Base-by-base conservation (phyloP, 345 rosid species). In the Populus deltoides region DNA sequence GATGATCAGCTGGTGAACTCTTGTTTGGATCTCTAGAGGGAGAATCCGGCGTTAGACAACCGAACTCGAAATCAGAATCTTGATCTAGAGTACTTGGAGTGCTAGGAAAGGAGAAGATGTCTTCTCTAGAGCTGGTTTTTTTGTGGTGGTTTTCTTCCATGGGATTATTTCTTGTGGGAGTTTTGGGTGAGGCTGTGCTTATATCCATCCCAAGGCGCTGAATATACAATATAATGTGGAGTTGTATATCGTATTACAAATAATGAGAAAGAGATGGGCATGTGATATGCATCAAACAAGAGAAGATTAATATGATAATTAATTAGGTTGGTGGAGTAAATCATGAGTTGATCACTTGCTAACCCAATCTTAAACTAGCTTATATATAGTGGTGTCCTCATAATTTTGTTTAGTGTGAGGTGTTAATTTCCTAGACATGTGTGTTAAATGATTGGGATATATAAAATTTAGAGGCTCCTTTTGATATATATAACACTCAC, bases 1-100 rank as follows among this genome's bases (percentile, higher is more conserved):
- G 89, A 67, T 87, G 94, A 78, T 94, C 98, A 2, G 98, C 98
- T 1, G 97, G 98, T 5, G 97, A 94, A 75, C 84, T 86, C 33
- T 77, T 83, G 80, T 73, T 78, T 5, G 89, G 85, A 70, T 86
- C 91, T 75, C 51, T 72, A 0, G 89, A 86, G 35, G 91, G 89
- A 18, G 92, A 92, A 63, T 86, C 89, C 2, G 92, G 92, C 4
- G 93, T 88, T 15, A 89, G 72, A 5, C 86, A 83, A 62, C 91
- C 92, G 81, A 92, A 92, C 80, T 92, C 92, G 71, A 94, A 92
- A 69, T 94, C 93, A 2, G 87, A 83, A 67, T 86, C 85, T 38
- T 66, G 81, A 9, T 80, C 86, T 68, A 77, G 83, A 41, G 35
- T 47, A 25, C 68, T 80, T 71, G 84, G 87, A 29, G 86, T 79